A percentile compares a stretch with the other conserved stretches of the same genome.
Evolutionary conservation across 768 basidiomycete species (phyloP).

Genomic region (Pisolithus marmoratus): DNA sequence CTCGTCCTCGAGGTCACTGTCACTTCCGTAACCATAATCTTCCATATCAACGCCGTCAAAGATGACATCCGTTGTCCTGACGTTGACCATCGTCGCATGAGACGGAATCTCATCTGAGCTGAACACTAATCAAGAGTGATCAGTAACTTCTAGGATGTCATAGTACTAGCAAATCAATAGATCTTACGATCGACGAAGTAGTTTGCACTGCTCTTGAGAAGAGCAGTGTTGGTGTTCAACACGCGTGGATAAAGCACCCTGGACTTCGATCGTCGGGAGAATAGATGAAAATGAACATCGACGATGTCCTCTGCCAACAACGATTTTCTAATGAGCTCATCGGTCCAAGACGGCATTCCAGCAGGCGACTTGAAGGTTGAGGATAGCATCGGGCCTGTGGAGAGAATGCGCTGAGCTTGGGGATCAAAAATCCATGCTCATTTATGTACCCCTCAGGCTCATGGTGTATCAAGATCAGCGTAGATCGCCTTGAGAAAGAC

Average conservation of each 20-base stretch:
- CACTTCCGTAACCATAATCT: slow-evolving; percentile 29
- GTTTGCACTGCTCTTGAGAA: slow-evolving; percentile 21
- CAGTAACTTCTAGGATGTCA: not conserved
- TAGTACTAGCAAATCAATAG: not conserved
- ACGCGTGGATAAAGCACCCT: slow-evolving; percentile 13
- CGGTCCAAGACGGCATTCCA: not conserved
- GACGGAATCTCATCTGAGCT: slow-evolving; percentile 7
- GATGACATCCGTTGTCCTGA: slow-evolving; percentile 10
- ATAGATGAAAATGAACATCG: slow-evolving; percentile 29
- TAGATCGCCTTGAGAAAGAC: too few species aligned
- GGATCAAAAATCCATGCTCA: too few species aligned
- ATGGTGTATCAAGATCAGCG: too few species aligned
- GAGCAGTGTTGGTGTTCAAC: slow-evolving; percentile 22
- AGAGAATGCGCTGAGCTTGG: too few species aligned
- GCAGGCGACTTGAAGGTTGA: too few species aligned
- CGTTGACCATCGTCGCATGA: slow-evolving; percentile 10
- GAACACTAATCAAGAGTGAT: slow-evolving; percentile 9
- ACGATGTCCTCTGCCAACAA: slow-evolving; percentile 24
- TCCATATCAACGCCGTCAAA: slow-evolving; percentile 4
- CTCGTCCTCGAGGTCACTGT: slow-evolving; percentile 32
- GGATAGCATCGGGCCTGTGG: too few species aligned
- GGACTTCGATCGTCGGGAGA: slow-evolving; percentile 12
- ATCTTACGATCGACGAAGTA: slow-evolving; percentile 25
- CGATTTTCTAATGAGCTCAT: slow-evolving; percentile 19
- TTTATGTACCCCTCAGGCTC: too few species aligned